A percentile compares a stretch with the other conserved stretches of the same genome.
Evolutionary conservation across 2,329 filamentous ascomycete species (phyloP).

Genomic region (Aspergillus pseudotamarii): DNA sequence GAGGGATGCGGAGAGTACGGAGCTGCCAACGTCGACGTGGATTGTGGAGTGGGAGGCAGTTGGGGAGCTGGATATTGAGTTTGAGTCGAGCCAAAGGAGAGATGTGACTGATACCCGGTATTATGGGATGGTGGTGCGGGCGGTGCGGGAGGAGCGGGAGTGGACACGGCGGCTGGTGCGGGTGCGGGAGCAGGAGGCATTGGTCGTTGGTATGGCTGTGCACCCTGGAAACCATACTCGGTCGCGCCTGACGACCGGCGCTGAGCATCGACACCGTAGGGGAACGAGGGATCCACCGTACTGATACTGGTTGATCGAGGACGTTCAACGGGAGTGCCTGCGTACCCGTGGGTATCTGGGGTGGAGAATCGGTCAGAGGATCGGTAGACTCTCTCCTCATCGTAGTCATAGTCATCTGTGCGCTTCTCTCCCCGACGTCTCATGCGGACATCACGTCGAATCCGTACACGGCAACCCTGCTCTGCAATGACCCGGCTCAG

Average conservation of each 20-base stretch:
- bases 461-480: constrained; percentile 94
- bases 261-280: constrained; percentile 46
- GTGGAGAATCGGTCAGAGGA: constrained; percentile 52
- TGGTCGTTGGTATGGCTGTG: constrained; percentile 38
- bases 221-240: constrained; percentile 43
- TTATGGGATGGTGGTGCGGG: constrained; percentile 16
- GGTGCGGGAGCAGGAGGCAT: constrained; percentile 43
- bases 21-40: constrained; percentile 35
- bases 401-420: constrained; percentile 68
- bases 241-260: constrained; percentile 52
- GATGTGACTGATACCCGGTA: constrained; percentile 41
- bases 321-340: constrained; percentile 51
- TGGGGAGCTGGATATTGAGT: constrained; percentile 47
- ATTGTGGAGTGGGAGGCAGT: constrained; percentile 48
- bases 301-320: constrained; percentile 65
- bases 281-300: constrained; percentile 51
- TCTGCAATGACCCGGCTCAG: constrained; percentile 91
- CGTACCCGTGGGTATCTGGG: constrained; percentile 48
- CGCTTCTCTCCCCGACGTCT: constrained; percentile 76
- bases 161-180: constrained; percentile 38
- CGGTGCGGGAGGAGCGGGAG: constrained; percentile 35
- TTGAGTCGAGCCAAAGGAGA: constrained; percentile 46
- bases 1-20: constrained; percentile 39
- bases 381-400: constrained; percentile 55
- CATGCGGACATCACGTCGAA: constrained; percentile 91